A percentile compares a stretch with the other conserved stretches of the same genome.
Conservation (phyloP, 2,329 filamentous ascomycete species). For the Colletotrichum orbiculare region DNA sequence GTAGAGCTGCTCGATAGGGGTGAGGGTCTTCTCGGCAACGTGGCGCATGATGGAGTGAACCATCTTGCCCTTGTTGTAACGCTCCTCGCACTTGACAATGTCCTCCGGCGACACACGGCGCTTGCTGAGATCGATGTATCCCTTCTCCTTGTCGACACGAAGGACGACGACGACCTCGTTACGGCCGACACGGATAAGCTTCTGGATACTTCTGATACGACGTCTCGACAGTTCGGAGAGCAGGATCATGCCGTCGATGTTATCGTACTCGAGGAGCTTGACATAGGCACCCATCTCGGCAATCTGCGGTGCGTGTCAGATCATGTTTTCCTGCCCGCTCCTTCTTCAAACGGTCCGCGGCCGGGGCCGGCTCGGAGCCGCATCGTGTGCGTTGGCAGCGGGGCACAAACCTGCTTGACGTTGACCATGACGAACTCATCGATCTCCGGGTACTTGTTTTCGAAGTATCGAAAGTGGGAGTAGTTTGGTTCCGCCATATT, state of each 20-base stretch:
- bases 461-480: slow-evolving; percentile 78
- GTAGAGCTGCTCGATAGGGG: slow-evolving; percentile 94
- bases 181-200: slow-evolving; percentile 96
- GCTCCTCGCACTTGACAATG: slow-evolving; percentile 97
- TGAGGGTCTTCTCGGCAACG: slow-evolving; percentile 95
- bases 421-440: slow-evolving; percentile 99
- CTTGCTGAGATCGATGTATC: slow-evolving; percentile 99
- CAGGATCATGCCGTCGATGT: slow-evolving; percentile 99
- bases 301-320: slow-evolving; percentile 68
- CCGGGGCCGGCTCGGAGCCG: slow-evolving; percentile 8
- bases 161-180: slow-evolving; percentile 99
- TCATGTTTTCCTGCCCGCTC: slow-evolving; percentile 7
- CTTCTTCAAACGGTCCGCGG: slow-evolving; percentile 10
- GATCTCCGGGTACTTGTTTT: slow-evolving; percentile 97
- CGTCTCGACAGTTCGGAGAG: slow-evolving; percentile 96
- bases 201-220: slow-evolving; percentile 99
- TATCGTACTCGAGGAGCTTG: slow-evolving; percentile 99
- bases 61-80: slow-evolving; percentile 99
- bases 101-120: slow-evolving; percentile 97
- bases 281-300: slow-evolving; percentile 99
- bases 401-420: slow-evolving; percentile 84
- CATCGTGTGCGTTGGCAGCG: slow-evolving; percentile 34
- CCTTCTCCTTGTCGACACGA: slow-evolving; percentile 99
- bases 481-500: slow-evolving; percentile 96
- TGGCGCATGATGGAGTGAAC: slow-evolving; percentile 99